Evolutionary conservation across 2,329 filamentous ascomycete genomes (phyloP), one percentile per base, ranked within the genome.

Genomic region (Teratosphaeria nubilosa): DNA sequence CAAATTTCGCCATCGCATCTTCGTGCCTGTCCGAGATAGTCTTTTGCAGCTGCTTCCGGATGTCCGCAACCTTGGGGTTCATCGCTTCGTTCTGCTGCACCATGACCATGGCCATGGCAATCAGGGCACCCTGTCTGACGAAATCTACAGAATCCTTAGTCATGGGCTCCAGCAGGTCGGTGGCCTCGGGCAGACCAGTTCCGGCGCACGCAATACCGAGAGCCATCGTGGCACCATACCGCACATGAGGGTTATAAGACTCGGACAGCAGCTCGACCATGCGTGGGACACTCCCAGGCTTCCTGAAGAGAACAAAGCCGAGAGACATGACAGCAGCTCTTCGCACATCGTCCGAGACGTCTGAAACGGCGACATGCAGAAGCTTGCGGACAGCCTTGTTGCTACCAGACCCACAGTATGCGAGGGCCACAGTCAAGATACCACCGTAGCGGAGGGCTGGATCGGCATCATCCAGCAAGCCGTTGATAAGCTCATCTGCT

Each of bases 91-190:
- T 99, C 73, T 97, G 94, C 76, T 99, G 94, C n/a, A 96, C 89
- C 82, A 99, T 86, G 68, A 99, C 96, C 94, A 99, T 99, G 60
- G 94, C 85, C 59, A 97, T 81, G 2, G 94, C 85, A 67, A 99
- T 97, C 63, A 97, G 80, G 48, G 94, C 92, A 71, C 95, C 94
- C 75, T 99, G 94, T 66, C 95, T 87, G 56, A 99, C 94, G 72
- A 99, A 99, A 77, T 99, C 94, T 59, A 91, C 95, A 7, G 94
- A 95, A 67, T 99, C 94, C 80, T 97, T 99, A 79, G 96, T 91
- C 94, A 99, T 99, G 20, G 94, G 94, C 78, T 99, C 94, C 4
- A 99, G 82, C 20, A 99, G 81, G 69, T 99, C 94, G 62, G 97
- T 94, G 24, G 95, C 94, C 76, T 99, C 94, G 62, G 96, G 91